Evolutionary conservation across 2,329 filamentous ascomycete genomes (phyloP).

Genomic region (Diaporthe sp.): DNA sequence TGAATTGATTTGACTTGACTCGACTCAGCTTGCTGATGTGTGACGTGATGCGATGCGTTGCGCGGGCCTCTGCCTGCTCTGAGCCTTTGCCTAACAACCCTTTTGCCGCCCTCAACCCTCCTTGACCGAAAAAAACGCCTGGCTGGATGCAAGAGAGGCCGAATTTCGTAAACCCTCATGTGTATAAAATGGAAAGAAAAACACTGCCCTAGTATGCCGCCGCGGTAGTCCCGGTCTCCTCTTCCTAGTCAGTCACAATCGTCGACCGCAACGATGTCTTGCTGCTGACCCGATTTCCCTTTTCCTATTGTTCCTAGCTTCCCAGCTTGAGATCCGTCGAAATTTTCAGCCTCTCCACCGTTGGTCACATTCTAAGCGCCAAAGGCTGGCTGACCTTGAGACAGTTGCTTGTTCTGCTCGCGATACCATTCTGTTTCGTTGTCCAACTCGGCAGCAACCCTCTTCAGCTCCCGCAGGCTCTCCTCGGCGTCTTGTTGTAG

Average conservation of each 20-base stretch:
- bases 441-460: slow-evolving; percentile 61
- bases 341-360: slow-evolving; percentile 41
- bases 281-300: neutral
- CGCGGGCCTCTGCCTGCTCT: slow-evolving; percentile 2
- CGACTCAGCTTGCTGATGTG: neutral
- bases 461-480: slow-evolving; percentile 59
- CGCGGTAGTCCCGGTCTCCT: neutral
- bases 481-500: slow-evolving; percentile 51
- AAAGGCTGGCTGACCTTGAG: slow-evolving; percentile 44
- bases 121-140: slow-evolving; percentile 37
- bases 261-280: slow-evolving; percentile 2
- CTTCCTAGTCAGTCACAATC: neutral
- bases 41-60: neutral
- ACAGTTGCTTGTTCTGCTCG: slow-evolving; percentile 59
- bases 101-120: neutral
- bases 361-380: slow-evolving; percentile 52
- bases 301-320: neutral
- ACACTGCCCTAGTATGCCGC: neutral
- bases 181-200: slow-evolving; percentile 9
- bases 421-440: slow-evolving; percentile 62
- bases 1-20: neutral
- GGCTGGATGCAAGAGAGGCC: slow-evolving; percentile 38
- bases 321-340: neutral
- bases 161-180: neutral
- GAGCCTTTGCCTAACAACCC: neutral